Conservation (phyloP, 2,329 filamentous ascomycete species). For the Paracamarosporium sp. region DNA sequence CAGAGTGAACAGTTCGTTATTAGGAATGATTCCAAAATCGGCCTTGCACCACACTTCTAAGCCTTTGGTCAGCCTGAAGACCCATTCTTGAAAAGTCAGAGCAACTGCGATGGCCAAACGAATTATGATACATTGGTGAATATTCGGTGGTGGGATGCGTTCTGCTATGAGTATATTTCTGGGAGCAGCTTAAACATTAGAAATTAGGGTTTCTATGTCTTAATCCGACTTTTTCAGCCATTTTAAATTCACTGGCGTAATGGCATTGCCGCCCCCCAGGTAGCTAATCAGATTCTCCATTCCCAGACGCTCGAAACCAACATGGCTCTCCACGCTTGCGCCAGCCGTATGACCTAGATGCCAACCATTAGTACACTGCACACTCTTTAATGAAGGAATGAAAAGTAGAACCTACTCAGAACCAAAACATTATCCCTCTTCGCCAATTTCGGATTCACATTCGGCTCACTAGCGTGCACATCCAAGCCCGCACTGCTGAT, state of each 20-base stretch:
- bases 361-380: background rate
- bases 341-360: conserved; percentile 64
- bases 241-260: conserved; percentile 70
- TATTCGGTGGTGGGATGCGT: no score
- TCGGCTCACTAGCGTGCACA: conserved; percentile 68
- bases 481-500: conserved; percentile 66
- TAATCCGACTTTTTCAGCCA: conserved; percentile 47
- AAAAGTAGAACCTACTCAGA: conserved; percentile 51
- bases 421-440: conserved; percentile 59
- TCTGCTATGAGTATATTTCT: no score
- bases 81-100: no score
- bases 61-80: no score
- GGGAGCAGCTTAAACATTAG: background rate
- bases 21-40: no score
- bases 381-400: background rate
- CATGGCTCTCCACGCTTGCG: conserved; percentile 69
- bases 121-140: no score
- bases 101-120: no score
- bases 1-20: no score
- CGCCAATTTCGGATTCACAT: conserved; percentile 57
- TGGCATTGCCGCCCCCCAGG: conserved; percentile 56
- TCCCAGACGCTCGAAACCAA: conserved; percentile 70
- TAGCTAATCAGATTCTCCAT: conserved; percentile 72
- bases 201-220: background rate
- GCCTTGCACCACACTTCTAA: no score